Evolutionary conservation across 495 filamentous ascomycete genomes (phyloP), one percentile per base, ranked within the genome.

Genomic region (Jackrogersella minutella): DNA sequence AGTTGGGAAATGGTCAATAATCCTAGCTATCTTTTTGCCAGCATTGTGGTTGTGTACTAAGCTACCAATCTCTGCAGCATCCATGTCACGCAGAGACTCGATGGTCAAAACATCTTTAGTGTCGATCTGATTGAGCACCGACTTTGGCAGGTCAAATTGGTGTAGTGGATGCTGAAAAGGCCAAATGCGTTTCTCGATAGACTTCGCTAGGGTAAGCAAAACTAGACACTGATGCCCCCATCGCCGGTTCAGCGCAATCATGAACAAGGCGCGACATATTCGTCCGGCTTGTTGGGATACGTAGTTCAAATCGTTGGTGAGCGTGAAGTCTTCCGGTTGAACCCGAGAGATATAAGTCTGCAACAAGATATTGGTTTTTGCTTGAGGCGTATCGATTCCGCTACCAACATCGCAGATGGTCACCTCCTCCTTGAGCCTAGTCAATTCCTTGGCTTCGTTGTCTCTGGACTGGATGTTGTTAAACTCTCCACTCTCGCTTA

Each of bases 211-310:
- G 5, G 91, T 92, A 46, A 97, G 75, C 37, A 99, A 78, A 7
- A 98, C 91, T 17, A 93, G 83, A 69, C 95, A 98, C 73, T 98
- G 92, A 66, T 95, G 87, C 6, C 95, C 95, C 95, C 95, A 99
- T 58, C 91, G 84, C 34, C 96, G 82, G 71, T 97, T 97, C 49
- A 99, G 78, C 2, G 95, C 93, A 68, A 98, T 96, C 91, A 97
- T 96, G 77, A 99, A 99, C 5, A 99, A 78, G 13, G 95, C 91
- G 54, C 95, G 86, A 74, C 93, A 97, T 53, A 99, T 98, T 74
- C 95, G 88, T 2, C 92, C 92, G 9, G 96, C 86, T 71, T 98
- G 97, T 74, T 99, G 95, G 1, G 96, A 90, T 24, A 99, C 92
- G 74, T 99, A 99, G 56, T 91, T 91, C 2, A 89, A 88, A 75